phyloP scores from a whole-genome alignment of 2,329 filamentous ascomycete species.

The Phyllosticta citrichinensis region DNA sequence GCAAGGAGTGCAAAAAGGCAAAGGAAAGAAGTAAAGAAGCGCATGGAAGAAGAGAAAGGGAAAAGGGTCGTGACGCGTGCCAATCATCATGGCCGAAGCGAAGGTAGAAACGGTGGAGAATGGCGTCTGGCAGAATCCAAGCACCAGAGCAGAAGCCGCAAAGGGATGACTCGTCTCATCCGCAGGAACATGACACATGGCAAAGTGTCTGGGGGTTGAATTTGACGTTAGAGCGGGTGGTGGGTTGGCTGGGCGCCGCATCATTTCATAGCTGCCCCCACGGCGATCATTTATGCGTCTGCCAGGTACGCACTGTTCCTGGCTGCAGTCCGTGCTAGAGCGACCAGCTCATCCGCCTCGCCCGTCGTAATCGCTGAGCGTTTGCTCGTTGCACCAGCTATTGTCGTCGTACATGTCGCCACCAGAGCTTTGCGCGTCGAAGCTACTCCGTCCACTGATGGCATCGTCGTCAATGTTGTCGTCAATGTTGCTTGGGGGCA shows the following conservation, averaged over 20 bases:
- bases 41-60: not conserved
- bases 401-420: conserved; percentile 64
- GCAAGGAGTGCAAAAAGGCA: not conserved
- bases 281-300: not conserved
- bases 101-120: not conserved
- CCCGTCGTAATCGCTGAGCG: conserved; percentile 7
- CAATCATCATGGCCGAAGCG: not conserved
- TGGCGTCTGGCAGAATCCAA: not conserved
- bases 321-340: not conserved
- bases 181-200: not conserved
- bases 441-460: conserved; percentile 72
- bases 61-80: not conserved
- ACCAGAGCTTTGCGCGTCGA: conserved; percentile 60
- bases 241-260: not conserved
- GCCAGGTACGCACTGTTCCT: not conserved
- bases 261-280: not conserved
- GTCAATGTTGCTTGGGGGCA: conserved; percentile 53
- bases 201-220: not conserved
- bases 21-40: not conserved
- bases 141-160: not conserved
- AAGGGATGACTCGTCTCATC: not conserved
- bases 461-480: conserved; percentile 14
- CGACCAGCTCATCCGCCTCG: not conserved
- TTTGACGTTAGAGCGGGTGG: not conserved
- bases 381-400: conserved; percentile 3